Percentiles rank a stretch among this genome's conserved stretches.
Evolutionary conservation across 768 basidiomycete genomes (phyloP).

Genomic region (Mycena belliarum): DNA sequence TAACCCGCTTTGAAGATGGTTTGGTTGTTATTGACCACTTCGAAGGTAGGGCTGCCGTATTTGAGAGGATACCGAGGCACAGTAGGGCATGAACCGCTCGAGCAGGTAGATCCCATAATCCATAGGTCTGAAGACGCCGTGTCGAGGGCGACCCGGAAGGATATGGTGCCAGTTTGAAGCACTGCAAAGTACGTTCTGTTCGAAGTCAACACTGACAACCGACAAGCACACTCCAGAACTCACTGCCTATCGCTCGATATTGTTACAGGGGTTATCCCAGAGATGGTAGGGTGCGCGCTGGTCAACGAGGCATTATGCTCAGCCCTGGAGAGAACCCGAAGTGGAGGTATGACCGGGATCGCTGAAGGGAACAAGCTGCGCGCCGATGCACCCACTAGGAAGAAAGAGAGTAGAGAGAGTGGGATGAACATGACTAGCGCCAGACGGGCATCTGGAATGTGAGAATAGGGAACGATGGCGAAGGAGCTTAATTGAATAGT

Average conservation of each 20-base stretch:
- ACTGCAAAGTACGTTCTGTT: constrained; percentile 68
- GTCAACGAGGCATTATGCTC: background rate
- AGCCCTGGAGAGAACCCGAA: constrained; percentile 7
- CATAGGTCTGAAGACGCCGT: constrained; percentile 77
- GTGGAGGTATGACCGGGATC: constrained; percentile 32
- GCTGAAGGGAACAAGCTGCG: constrained; percentile 26
- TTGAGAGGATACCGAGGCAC: constrained; percentile 72
- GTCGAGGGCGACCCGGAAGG: constrained; percentile 70
- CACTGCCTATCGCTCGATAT: constrained; percentile 49
- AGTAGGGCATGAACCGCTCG: constrained; percentile 49
- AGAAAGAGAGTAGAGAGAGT: constrained; percentile 21
- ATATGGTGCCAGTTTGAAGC: constrained; percentile 60
- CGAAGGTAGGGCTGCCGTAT: constrained; percentile 68
- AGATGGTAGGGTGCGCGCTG: constrained; percentile 3
- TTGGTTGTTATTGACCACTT: constrained; percentile 57
- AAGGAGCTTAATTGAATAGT: background rate
- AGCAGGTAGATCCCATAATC: constrained; percentile 67
- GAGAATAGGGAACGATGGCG: background rate
- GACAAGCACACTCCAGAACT: background rate
- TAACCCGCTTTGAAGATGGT: constrained; percentile 64
- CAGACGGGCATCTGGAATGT: background rate
- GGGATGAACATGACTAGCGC: constrained; percentile 12
- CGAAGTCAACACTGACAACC: background rate
- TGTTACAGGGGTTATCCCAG: constrained; percentile 45
- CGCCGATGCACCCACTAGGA: constrained; percentile 20